These are phyloP conservation scores for Cryptococcus sp. DNA, from an alignment of 1,284 basidiomycete species.

Conservation along the genomic window DNA sequence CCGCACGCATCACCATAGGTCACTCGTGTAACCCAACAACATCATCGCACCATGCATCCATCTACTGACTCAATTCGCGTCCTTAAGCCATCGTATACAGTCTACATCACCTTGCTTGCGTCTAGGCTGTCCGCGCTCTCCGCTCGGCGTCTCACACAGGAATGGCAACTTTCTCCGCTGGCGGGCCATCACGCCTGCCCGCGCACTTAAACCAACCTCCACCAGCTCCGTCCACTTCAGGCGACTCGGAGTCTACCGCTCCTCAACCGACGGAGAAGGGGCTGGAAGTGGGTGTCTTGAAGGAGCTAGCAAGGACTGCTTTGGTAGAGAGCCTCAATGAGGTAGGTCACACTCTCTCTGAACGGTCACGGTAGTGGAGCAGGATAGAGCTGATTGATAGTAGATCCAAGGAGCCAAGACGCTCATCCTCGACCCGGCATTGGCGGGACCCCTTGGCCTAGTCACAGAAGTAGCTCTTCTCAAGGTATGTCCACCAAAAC, in stretches of 20 bases:
- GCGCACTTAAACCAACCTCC: slow-evolving; percentile 19
- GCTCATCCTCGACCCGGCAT: slow-evolving; percentile 81
- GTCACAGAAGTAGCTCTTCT: slow-evolving; percentile 88
- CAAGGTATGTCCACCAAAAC: slow-evolving; percentile 65
- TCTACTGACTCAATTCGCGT: slow-evolving; percentile 7
- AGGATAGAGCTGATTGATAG: slow-evolving; percentile 4
- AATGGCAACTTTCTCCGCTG: slow-evolving; percentile 17
- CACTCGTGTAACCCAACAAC: slow-evolving; percentile 6
- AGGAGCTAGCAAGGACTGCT: slow-evolving; percentile 73
- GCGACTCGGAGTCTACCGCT: slow-evolving; percentile 44
- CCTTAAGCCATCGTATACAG: too few species aligned
- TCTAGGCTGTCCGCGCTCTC: too few species aligned
- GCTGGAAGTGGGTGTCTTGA: slow-evolving; percentile 70
- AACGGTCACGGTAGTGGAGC: not conserved
- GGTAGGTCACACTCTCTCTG: slow-evolving; percentile 54
- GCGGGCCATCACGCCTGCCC: slow-evolving; percentile 24
- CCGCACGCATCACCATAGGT: not conserved
- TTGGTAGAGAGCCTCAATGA: slow-evolving; percentile 81
- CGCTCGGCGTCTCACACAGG: slow-evolving; percentile 2
- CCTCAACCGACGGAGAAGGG: slow-evolving; percentile 24
- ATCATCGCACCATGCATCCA: slow-evolving; percentile 28
- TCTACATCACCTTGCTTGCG: too few species aligned
- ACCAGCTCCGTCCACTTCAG: slow-evolving; percentile 47
- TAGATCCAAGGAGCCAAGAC: slow-evolving; percentile 94
- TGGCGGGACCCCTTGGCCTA: slow-evolving; percentile 90